Percentiles rank a stretch among this genome's conserved stretches.
phyloP scores from a whole-genome alignment of 164 flowering plant species.

The Stephania yunnanensis region DNA sequence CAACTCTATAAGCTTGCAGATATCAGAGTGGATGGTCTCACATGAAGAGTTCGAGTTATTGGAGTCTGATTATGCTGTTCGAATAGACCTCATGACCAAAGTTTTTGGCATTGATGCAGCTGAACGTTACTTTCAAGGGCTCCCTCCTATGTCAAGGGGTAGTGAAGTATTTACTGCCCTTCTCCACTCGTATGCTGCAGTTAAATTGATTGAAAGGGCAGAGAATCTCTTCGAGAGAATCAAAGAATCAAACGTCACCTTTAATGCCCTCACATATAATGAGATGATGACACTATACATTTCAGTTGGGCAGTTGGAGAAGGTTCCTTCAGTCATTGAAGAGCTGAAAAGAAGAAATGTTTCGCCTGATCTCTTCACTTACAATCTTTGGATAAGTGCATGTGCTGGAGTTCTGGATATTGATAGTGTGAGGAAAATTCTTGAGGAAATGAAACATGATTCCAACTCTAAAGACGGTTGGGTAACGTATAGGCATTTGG shows the following conservation, averaged over 20 bases:
- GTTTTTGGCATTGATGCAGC: slow-evolving; percentile 86
- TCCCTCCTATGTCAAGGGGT: slow-evolving; percentile 54
- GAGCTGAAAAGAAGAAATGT: slow-evolving; percentile 54
- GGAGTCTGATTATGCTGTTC: slow-evolving; percentile 63
- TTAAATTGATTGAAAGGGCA: slow-evolving; percentile 59
- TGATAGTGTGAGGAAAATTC: slow-evolving; percentile 48
- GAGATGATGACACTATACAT: slow-evolving; percentile 93
- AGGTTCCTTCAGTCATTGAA: slow-evolving; percentile 57
- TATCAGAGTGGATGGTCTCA: slow-evolving; percentile 88
- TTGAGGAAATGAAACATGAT: slow-evolving; percentile 57
- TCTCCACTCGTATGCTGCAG: slow-evolving; percentile 75
- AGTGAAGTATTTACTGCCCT: slow-evolving; percentile 86
- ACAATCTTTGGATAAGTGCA: slow-evolving; percentile 84
- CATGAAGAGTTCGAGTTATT: slow-evolving; percentile 53
- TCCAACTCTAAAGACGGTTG: slow-evolving; percentile 46
- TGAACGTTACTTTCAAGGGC: slow-evolving; percentile 74
- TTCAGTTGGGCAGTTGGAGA: slow-evolving; percentile 77
- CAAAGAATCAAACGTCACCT: slow-evolving; percentile 39
- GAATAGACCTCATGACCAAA: slow-evolving; percentile 74
- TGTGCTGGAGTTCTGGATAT: slow-evolving; percentile 68
- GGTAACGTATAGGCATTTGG: slow-evolving; percentile 53
- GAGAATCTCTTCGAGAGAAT: slow-evolving; percentile 57
- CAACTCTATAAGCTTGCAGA: slow-evolving; percentile 45
- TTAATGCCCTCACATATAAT: slow-evolving; percentile 65
- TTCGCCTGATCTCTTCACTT: slow-evolving; percentile 72